Conservation (phyloP, 306 rosid genomes). For the Castanea crenata region DNA sequence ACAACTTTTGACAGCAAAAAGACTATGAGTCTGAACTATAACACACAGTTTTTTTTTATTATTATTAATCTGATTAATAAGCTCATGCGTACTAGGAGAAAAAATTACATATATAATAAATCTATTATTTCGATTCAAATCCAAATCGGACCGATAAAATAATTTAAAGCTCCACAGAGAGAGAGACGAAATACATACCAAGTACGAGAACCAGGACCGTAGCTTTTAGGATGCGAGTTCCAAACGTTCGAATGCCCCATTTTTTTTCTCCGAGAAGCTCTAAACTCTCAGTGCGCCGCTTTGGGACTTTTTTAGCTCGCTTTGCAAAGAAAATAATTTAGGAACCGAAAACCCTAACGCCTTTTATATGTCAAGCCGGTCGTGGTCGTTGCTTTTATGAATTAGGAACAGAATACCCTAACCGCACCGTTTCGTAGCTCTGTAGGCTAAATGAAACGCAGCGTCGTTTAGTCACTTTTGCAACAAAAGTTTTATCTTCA, state of each 20-base stretch:
- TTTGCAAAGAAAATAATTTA: not conserved
- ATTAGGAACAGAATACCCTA: too few relatives aligned
- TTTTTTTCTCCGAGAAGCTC: not conserved
- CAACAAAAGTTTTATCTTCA: too few relatives aligned
- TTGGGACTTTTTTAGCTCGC: not conserved
- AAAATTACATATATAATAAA: too few relatives aligned
- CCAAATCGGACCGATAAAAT: not conserved
- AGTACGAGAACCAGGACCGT: slow-evolving; percentile 56
- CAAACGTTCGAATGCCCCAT: slow-evolving; percentile 58
- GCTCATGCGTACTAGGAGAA: too few relatives aligned
- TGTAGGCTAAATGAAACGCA: too few relatives aligned
- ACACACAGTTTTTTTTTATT: too few relatives aligned
- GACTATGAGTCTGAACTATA: too few relatives aligned
- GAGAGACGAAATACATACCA: slow-evolving; percentile 20
- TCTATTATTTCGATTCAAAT: too few relatives aligned
- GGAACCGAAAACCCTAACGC: not conserved
- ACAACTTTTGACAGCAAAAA: too few relatives aligned
- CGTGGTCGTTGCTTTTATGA: not conserved
- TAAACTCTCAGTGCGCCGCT: not conserved
- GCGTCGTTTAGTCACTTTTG: too few relatives aligned
- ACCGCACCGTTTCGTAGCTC: not conserved
- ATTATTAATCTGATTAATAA: too few relatives aligned
- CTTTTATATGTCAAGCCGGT: not conserved
- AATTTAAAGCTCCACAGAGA: not conserved
- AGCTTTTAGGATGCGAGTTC: slow-evolving; percentile 54